Conservation (phyloP, 2,329 filamentous ascomycete species). For the Pyrenochaeta sp. region DNA sequence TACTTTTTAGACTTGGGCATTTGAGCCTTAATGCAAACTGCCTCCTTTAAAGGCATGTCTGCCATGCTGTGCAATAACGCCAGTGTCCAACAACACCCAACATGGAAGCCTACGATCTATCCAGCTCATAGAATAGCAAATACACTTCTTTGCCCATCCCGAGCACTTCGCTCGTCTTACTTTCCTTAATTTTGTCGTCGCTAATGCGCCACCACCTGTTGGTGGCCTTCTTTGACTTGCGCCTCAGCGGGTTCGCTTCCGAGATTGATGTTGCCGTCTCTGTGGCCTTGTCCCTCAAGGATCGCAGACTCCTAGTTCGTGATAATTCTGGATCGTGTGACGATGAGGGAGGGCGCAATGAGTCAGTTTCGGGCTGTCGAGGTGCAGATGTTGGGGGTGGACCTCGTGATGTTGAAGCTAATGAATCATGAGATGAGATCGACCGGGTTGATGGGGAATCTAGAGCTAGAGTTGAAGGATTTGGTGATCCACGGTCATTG, state of each 20-base stretch:
- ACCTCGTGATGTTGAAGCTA: constrained; percentile 27
- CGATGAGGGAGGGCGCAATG: constrained; percentile 23
- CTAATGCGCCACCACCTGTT: constrained; percentile 98
- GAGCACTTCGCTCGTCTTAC: constrained; percentile 89
- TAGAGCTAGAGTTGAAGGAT: constrained; percentile 31
- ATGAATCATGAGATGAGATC: constrained; percentile 46
- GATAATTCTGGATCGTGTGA: constrained; percentile 31
- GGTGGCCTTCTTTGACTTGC: constrained; percentile 65
- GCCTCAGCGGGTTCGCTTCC: constrained; percentile 55
- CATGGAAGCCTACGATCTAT: constrained; percentile 47
- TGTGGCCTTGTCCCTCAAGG: constrained; percentile 44
- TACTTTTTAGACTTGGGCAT: neutral
- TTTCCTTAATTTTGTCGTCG: constrained; percentile 95
- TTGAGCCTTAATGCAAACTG: neutral
- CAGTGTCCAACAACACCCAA: neutral
- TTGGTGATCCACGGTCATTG: constrained; percentile 37
- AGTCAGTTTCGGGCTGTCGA: constrained; percentile 35
- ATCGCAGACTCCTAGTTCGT: constrained; percentile 37
- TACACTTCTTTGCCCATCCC: constrained; percentile 97
- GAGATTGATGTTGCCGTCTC: constrained; percentile 54
- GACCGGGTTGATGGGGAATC: constrained; percentile 44
- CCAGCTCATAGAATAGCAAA: constrained; percentile 92
- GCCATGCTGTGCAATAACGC: neutral
- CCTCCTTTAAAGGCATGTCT: neutral
- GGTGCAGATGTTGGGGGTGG: constrained; percentile 44